Evolutionary conservation across 805 yeast genomes (phyloP).

Genomic region (Saccharomycopsis capsularis): DNA sequence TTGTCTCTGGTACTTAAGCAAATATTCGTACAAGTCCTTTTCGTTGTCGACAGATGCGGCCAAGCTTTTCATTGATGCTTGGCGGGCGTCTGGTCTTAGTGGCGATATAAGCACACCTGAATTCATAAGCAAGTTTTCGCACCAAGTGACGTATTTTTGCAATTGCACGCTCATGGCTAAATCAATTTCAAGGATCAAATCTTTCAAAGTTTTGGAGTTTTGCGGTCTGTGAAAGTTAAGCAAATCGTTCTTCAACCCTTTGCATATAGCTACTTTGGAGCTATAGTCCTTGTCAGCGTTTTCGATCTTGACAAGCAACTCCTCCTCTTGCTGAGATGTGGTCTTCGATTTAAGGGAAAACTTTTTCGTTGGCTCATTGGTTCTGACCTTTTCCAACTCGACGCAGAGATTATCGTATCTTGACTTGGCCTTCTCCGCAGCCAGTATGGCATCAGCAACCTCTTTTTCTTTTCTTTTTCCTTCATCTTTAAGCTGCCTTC

Average conservation of each 20-base stretch:
- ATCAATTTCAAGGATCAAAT: conserved; percentile 78
- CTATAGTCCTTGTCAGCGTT: conserved; percentile 83
- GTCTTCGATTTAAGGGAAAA: conserved; percentile 76
- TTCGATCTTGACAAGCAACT: conserved; percentile 71
- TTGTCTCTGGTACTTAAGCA: conserved; percentile 41
- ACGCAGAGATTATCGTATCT: conserved; percentile 75
- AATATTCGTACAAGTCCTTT: conserved; percentile 65
- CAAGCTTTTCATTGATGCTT: conserved; percentile 65
- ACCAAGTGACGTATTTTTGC: conserved; percentile 81
- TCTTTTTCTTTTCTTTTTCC: conserved; percentile 78
- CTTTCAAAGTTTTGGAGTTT: conserved; percentile 61
- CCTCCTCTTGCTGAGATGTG: conserved; percentile 79
- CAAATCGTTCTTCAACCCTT: conserved; percentile 66
- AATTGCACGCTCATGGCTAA: conserved; percentile 83
- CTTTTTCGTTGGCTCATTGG: conserved; percentile 76
- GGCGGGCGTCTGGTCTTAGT: conserved; percentile 42
- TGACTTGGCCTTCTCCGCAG: conserved; percentile 81
- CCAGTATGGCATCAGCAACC: conserved; percentile 69
- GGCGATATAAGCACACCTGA: conserved; percentile 82
- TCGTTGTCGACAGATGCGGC: conserved; percentile 81
- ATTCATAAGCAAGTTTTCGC: conserved; percentile 76
- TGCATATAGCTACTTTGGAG: conserved; percentile 64
- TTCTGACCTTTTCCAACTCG: conserved; percentile 76
- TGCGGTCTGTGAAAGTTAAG: conserved; percentile 71
- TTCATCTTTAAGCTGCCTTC: conserved; percentile 78